Percentiles rank a stretch among this genome's conserved stretches.
phyloP scores from a whole-genome alignment of 306 rosid genomes.

The Vigna hirtella region DNA sequence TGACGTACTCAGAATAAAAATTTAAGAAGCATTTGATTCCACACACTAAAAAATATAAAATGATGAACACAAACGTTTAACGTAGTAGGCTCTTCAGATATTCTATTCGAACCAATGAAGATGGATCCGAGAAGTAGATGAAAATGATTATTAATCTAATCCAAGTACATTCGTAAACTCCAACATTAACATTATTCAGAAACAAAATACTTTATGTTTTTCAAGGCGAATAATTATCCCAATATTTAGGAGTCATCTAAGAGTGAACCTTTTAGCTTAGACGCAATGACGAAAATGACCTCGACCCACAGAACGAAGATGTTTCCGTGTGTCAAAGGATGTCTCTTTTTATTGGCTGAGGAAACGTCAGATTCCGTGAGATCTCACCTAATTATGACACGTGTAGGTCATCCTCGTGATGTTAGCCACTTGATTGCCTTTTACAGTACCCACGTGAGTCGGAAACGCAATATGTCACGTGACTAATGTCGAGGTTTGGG shows the following conservation, averaged over 20 bases:
- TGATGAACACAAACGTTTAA: not conserved
- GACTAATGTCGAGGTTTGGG: slow-evolving; percentile 43
- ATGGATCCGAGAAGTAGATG: not conserved
- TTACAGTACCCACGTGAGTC: slow-evolving; percentile 62
- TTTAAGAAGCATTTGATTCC: slow-evolving; percentile 19
- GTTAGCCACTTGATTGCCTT: slow-evolving; percentile 42
- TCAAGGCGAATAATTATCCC: slow-evolving; percentile 32
- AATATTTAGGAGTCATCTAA: slow-evolving; percentile 28
- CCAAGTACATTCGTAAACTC: not conserved
- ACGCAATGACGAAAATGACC: slow-evolving; percentile 42
- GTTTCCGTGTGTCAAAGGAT: slow-evolving; percentile 16
- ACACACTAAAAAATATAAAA: not conserved
- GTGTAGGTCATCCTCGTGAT: slow-evolving; percentile 46
- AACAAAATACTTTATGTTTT: slow-evolving; percentile 40
- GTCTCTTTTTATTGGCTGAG: slow-evolving; percentile 32
- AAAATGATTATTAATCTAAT: not conserved
- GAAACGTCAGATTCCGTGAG: slow-evolving; percentile 35
- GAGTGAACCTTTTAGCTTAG: not conserved
- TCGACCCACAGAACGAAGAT: slow-evolving; percentile 13
- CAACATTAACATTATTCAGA: not conserved
- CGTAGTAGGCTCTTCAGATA: not conserved
- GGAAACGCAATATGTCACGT: slow-evolving; percentile 46
- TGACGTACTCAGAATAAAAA: not conserved
- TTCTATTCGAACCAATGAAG: slow-evolving; percentile 8
- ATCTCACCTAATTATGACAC: slow-evolving; percentile 43